These are phyloP conservation scores for Leishmania arabica DNA, from an alignment of 208 protist species.

Conservation along the genomic window DNA sequence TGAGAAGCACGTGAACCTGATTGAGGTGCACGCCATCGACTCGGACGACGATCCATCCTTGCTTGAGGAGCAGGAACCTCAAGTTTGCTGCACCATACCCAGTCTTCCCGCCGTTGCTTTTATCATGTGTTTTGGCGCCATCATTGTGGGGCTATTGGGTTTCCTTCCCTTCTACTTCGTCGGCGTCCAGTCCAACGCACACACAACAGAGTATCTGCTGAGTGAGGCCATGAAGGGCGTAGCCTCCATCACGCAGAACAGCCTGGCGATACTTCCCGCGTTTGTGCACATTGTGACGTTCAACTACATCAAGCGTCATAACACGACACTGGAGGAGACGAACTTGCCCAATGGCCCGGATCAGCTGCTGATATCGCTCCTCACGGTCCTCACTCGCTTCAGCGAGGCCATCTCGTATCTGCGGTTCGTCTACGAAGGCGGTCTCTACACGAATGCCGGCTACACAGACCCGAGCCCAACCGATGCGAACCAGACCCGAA, in stretches of 20 bases:
- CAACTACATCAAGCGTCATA: slow-evolving; percentile 55
- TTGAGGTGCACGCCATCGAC: slow-evolving; percentile 28
- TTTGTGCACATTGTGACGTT: slow-evolving; percentile 58
- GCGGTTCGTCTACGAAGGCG: slow-evolving; percentile 34
- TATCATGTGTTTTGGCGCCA: slow-evolving; percentile 55
- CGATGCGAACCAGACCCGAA: not conserved
- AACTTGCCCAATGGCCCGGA: slow-evolving; percentile 23
- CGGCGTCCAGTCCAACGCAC: slow-evolving; percentile 38
- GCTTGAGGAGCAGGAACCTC: slow-evolving; percentile 15
- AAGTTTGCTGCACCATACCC: slow-evolving; percentile 33
- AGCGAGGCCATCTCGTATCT: slow-evolving; percentile 40
- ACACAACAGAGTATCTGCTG: slow-evolving; percentile 45
- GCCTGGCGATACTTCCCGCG: slow-evolving; percentile 48
- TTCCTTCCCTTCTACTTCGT: slow-evolving; percentile 69
- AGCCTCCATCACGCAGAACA: slow-evolving; percentile 46
- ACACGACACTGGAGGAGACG: slow-evolving; percentile 30
- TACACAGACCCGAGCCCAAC: slow-evolving; percentile 28
- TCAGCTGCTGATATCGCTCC: slow-evolving; percentile 35
- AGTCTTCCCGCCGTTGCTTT: slow-evolving; percentile 49
- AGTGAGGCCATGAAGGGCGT: slow-evolving; percentile 54
- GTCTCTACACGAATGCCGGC: slow-evolving; percentile 34
- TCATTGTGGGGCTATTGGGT: slow-evolving; percentile 50
- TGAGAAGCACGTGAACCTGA: slow-evolving; percentile 22
- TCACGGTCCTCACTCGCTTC: slow-evolving; percentile 43
- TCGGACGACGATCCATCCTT: slow-evolving; percentile 31